phyloP scores from a whole-genome alignment of 148 eudicot species.

The Rhododendron ferrugineum region DNA sequence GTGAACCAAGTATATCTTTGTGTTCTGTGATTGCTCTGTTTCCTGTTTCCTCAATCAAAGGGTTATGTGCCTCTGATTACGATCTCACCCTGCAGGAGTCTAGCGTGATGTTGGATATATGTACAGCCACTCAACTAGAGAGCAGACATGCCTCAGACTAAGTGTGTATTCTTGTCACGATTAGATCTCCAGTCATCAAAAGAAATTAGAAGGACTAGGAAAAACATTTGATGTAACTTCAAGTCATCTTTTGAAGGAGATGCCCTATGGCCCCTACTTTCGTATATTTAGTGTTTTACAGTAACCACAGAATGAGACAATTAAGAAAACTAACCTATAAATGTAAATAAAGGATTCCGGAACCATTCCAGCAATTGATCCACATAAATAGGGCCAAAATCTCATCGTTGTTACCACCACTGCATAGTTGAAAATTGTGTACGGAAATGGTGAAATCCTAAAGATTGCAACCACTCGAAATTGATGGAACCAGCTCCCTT shows the following conservation, averaged over 20 bases:
- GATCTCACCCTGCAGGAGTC: not conserved
- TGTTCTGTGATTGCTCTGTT: not conserved
- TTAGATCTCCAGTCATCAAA: not conserved
- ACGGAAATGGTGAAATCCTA: conserved; percentile 88
- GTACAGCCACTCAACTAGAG: not conserved
- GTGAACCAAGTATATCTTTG: not conserved
- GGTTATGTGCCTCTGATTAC: not conserved
- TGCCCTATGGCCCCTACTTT: not conserved
- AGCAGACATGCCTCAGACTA: not conserved
- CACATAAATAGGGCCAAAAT: conserved; percentile 91
- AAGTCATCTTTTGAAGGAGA: not conserved
- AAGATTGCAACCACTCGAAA: conserved; percentile 84
- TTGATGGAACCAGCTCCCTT: conserved; percentile 82
- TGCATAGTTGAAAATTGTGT: conserved; percentile 88
- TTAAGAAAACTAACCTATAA: conserved; percentile 52
- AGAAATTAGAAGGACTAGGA: not conserved
- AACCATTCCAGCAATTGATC: conserved; percentile 89
- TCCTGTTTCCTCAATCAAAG: not conserved
- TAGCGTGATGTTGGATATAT: not conserved
- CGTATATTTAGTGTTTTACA: not conserved
- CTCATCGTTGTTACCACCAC: conserved; percentile 76
- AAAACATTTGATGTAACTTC: not conserved
- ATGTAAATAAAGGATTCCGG: conserved; percentile 92
- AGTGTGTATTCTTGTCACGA: not conserved
- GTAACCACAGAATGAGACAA: not conserved